phyloP scores from a whole-genome alignment of 129 eudicot species.

The Mikania micrantha region DNA sequence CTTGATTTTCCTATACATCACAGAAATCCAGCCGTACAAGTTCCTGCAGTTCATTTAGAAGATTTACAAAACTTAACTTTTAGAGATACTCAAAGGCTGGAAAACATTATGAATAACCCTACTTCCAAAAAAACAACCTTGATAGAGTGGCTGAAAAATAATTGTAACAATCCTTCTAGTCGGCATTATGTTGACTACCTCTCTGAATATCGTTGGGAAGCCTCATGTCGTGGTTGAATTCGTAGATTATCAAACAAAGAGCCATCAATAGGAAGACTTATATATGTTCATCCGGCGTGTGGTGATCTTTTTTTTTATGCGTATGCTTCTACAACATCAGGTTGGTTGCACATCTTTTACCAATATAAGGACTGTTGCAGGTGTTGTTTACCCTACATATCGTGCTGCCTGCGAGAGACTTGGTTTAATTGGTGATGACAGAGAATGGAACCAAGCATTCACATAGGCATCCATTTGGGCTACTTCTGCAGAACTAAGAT shows the following conservation, averaged over 20 bases:
- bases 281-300: not conserved
- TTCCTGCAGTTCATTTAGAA: constrained; percentile 7
- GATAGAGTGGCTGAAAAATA: too few relatives aligned
- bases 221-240: not conserved
- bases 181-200: too few relatives aligned
- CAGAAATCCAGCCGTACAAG: not conserved
- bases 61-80: not conserved
- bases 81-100: not conserved
- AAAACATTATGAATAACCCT: not conserved
- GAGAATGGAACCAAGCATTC: not conserved
- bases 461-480: not conserved
- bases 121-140: not conserved
- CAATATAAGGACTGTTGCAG: too few relatives aligned
- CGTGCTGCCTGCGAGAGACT: not conserved
- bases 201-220: not conserved
- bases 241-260: not conserved
- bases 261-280: not conserved
- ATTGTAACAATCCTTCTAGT: too few relatives aligned
- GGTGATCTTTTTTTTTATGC: not conserved
- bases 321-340: not conserved
- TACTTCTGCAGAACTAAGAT: not conserved
- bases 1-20: not conserved
- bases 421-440: not conserved
- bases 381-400: too few relatives aligned
- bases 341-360: not conserved